Evolutionary conservation across 345 rosid species (phyloP).

Genomic region (Ricinus communis): DNA sequence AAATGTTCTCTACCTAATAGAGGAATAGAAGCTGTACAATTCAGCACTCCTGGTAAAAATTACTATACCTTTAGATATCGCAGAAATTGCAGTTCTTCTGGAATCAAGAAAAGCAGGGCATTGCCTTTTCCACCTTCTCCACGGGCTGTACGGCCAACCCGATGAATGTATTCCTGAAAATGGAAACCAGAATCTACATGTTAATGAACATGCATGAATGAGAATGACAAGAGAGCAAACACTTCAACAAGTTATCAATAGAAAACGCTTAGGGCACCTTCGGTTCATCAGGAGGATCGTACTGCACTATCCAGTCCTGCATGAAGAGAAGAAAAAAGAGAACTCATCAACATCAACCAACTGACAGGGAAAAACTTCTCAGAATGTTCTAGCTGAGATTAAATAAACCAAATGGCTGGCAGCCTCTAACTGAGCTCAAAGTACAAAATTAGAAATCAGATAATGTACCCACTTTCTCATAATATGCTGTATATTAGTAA

Average conservation of each 20-base stretch:
- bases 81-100: conserved; percentile 90
- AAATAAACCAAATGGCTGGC: background rate
- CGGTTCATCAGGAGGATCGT: conserved; percentile 99
- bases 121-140: conserved; percentile 98
- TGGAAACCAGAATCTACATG: conserved; percentile 8
- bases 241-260: background rate
- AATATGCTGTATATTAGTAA: too few relatives aligned
- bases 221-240: conserved; percentile 2
- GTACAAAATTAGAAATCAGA: background rate
- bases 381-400: background rate
- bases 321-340: conserved; percentile 15
- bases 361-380: too few relatives aligned
- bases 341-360: background rate
- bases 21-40: background rate
- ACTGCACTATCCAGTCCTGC: conserved; percentile 98
- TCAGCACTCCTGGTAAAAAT: background rate
- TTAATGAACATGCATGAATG: conserved; percentile 8
- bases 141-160: conserved; percentile 99
- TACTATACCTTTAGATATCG: conserved; percentile 73
- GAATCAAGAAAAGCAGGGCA: conserved; percentile 85
- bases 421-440: background rate
- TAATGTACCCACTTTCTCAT: background rate
- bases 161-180: conserved; percentile 90
- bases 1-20: background rate
- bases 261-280: conserved; percentile 42